These are phyloP conservation scores for Scheffersomyces illinoinensis DNA, from an alignment of 1,139 yeast species.

Conservation along the genomic window DNA sequence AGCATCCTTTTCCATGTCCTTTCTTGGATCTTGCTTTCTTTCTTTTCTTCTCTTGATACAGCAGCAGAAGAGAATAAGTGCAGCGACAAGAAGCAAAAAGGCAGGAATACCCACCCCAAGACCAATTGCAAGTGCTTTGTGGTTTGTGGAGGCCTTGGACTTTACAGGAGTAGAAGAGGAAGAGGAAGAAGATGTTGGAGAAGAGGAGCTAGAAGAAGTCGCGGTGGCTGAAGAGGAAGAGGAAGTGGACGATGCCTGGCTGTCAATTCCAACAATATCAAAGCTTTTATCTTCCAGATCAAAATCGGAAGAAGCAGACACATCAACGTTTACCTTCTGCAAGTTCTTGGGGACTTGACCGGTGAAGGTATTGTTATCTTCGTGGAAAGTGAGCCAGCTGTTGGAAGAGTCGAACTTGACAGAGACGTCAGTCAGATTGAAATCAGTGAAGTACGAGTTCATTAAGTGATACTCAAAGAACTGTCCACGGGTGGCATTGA, in stretches of 20 bases:
- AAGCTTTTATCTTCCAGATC: slow-evolving; percentile 44
- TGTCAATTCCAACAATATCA: slow-evolving; percentile 55
- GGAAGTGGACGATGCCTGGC: slow-evolving; percentile 8
- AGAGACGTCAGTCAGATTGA: slow-evolving; percentile 48
- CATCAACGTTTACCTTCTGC: slow-evolving; percentile 44
- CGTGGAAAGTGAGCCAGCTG: slow-evolving; percentile 67
- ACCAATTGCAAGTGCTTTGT: slow-evolving; percentile 70
- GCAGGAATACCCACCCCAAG: slow-evolving; percentile 85
- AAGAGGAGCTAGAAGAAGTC: slow-evolving; percentile 19
- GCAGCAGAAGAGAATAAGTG: slow-evolving; percentile 57
- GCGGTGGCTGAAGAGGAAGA: slow-evolving; percentile 15
- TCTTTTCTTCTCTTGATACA: slow-evolving; percentile 50
- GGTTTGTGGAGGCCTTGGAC: slow-evolving; percentile 14
- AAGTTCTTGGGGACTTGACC: slow-evolving; percentile 71
- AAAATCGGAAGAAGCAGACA: slow-evolving; percentile 50
- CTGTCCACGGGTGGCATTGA: slow-evolving; percentile 65
- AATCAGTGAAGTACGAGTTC: slow-evolving; percentile 56
- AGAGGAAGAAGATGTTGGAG: slow-evolving; percentile 25
- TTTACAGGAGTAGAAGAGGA: slow-evolving; percentile 22
- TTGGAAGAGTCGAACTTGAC: slow-evolving; percentile 42
- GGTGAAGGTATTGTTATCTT: slow-evolving; percentile 60
- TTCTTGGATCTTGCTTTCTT: slow-evolving; percentile 29
- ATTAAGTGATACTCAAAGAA: slow-evolving; percentile 57
- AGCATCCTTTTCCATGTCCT: slow-evolving; percentile 30
- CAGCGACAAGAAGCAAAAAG: slow-evolving; percentile 46